Evolutionary conservation across 345 rosid genomes (phyloP), one percentile per base, ranked within the genome.

Genomic region (Citrus trifoliata): DNA sequence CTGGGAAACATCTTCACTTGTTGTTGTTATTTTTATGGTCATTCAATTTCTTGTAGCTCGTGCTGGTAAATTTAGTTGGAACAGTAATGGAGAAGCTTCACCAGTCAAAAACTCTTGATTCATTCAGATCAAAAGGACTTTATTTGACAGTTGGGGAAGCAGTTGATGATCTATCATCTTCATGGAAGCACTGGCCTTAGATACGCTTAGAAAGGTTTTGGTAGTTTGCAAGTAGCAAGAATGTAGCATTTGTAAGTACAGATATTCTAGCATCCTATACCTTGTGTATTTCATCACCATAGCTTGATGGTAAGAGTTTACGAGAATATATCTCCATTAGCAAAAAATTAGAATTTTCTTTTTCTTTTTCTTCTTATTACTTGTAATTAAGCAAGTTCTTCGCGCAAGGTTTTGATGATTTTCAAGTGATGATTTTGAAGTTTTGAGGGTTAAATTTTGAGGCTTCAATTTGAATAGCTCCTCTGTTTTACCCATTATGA

Each of bases 71-170:
- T 24, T 71, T 82, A n/a, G 73, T 71, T 32, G 81, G 74, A 58
- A 74, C 28, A 28, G 80, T 79, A 32, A 63, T 78, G 76, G 84
- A 78, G 62, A 84, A 71, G 82, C 82, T 81, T 25, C 75, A 66
- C 28, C 33, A 68, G 4, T 65, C 78, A 5, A 37, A 48, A 48
- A 9, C 51, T 8, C 74, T 78, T 6, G 78, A 73, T 51, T 16
- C 70, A 51, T 28, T 75, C 56, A 25, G n/a, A 18, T 12, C 37
- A n/a, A 68, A 46, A 2, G 76, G 73, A 18, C 80, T 80, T 69
- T 69, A 74, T 62, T 40, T 78, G 62, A 73, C 74, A 48, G 58
- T 74, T 33, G 83, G 58, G 62, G 83, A 76, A 76, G 78, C 81
- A 16, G 73, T 80, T 0, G 3, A 25, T 73, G 81, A 80, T 3